Percentiles rank a stretch among this genome's conserved stretches.
Evolutionary conservation across 495 filamentous ascomycete species (phyloP).

Genomic region (Immersiella caudata): DNA sequence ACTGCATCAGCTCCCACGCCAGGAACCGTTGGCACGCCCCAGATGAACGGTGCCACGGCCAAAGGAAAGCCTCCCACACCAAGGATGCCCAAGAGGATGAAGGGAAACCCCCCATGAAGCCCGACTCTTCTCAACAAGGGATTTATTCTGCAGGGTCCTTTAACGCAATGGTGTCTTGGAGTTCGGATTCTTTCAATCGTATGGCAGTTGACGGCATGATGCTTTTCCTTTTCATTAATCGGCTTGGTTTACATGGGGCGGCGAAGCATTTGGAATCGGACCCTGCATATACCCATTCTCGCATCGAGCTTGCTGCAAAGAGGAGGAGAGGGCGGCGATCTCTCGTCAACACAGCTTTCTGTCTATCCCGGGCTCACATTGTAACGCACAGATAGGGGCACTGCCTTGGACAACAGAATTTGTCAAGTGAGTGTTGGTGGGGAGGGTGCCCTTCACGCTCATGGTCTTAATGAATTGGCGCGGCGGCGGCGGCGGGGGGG

Average conservation of each 20-base stretch:
- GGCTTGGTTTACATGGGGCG: slow-evolving; percentile 20
- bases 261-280: slow-evolving; percentile 28
- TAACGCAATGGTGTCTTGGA: slow-evolving; percentile 9
- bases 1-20: slow-evolving; percentile 51
- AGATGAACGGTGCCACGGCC: slow-evolving; percentile 48
- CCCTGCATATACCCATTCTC: slow-evolving; percentile 29
- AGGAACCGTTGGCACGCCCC: slow-evolving; percentile 42
- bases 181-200: slow-evolving; percentile 5
- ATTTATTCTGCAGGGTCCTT: slow-evolving; percentile 1
- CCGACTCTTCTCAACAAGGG: neutral
- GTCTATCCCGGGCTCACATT: neutral
- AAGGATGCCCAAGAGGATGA: slow-evolving; percentile 49
- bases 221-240: slow-evolving; percentile 4
- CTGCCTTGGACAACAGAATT: neutral
- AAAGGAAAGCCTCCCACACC: slow-evolving; percentile 51
- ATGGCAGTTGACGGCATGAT: neutral
- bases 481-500: too few species aligned
- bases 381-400: neutral
- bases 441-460: neutral
- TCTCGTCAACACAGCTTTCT: neutral
- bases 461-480: slow-evolving; percentile 6
- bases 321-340: slow-evolving; percentile 2
- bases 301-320: slow-evolving; percentile 17
- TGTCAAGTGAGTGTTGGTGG: neutral
- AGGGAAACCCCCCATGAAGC: slow-evolving; percentile 41